phyloP scores from a whole-genome alignment of 2,329 filamentous ascomycete genomes.

The Cytospora paraplurivora region DNA sequence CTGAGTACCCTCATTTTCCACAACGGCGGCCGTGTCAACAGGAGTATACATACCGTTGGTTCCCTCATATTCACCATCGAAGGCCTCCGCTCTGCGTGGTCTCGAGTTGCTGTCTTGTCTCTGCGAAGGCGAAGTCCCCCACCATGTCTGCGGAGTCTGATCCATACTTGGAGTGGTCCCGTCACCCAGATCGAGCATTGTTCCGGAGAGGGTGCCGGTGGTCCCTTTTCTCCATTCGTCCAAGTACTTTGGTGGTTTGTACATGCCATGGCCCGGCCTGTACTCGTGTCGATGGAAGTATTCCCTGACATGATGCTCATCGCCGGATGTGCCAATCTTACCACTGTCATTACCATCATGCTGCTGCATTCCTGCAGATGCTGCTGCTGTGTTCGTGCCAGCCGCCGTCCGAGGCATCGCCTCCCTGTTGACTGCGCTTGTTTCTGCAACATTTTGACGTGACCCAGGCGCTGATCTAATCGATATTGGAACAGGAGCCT shows the following conservation, averaged over 20 bases:
- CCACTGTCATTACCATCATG: slow-evolving; percentile 38
- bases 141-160: slow-evolving; percentile 66
- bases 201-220: slow-evolving; percentile 60
- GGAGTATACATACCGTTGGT: slow-evolving; percentile 50
- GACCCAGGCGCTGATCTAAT: slow-evolving; percentile 14
- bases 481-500: slow-evolving; percentile 25
- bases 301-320: slow-evolving; percentile 41
- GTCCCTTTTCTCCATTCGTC: slow-evolving; percentile 74
- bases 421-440: slow-evolving; percentile 7
- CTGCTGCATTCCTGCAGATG: slow-evolving; percentile 18
- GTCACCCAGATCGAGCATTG: slow-evolving; percentile 61
- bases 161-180: slow-evolving; percentile 36
- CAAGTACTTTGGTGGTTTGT: slow-evolving; percentile 61
- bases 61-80: slow-evolving; percentile 69
- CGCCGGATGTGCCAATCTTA: slow-evolving; percentile 33
- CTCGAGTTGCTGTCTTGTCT: slow-evolving; percentile 50
- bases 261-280: slow-evolving; percentile 56
- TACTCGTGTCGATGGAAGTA: slow-evolving; percentile 48
- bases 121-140: slow-evolving; percentile 63
- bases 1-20: not conserved
- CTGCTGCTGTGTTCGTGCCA: slow-evolving; percentile 19
- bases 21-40: not conserved
- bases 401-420: slow-evolving; percentile 23
- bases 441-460: slow-evolving; percentile 21
- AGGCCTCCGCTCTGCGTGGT: slow-evolving; percentile 61